Base-by-base conservation (phyloP, 2,329 filamentous ascomycete genomes). In the Ophiocordyceps sinensis region DNA sequence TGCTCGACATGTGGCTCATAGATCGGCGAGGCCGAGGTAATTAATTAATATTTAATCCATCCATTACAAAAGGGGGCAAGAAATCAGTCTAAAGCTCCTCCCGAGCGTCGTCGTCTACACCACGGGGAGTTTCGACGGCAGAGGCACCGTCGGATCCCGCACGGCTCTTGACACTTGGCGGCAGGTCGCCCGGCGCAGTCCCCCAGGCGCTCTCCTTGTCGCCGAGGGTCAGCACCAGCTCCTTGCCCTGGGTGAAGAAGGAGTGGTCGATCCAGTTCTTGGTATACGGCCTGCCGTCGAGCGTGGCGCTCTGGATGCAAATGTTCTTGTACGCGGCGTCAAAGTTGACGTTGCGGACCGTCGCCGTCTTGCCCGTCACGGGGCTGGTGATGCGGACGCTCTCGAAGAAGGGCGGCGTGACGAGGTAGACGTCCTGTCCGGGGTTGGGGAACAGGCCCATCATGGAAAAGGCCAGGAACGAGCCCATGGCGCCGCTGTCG, bases 341-440 rank as follows among this genome's bases (percentile, higher is more conserved):
- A 45, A 82, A 83, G 46, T 78, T 77, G 35, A 75, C 46, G 44
- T 71, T 79, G 12, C 67, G 63, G 8, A 85, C 65, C 1, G 64
- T 75, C 0, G 79, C 77, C 4, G 68, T 72, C 41, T 74, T 76
- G 3, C 74, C 71, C 0, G 76, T 82, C 13, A 72, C 52, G 0
- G 66, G 66, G 43, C 73, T 73, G 11, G 60, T 73, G 38, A 83
- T 65, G 38, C 68, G 73, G 1, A 83, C 65, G 38, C 67, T 64
- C 45, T 71, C 64, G 48, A 85, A 85, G 50, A 75, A 85, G 0
- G 81, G 80, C 0, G 80, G 73, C 0, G 64, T 81, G 46, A 84
- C 79, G n/a, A 84, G 68, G 47, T 84, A 84, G 0, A 83, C 77
- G 45, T 82, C 63, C 50, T 84, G 79, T 0, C 79, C 79, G 0